Evolutionary conservation across 768 basidiomycete genomes (phyloP), one percentile per base, ranked within the genome.

Genomic region (Phaeotremella skinneri): DNA sequence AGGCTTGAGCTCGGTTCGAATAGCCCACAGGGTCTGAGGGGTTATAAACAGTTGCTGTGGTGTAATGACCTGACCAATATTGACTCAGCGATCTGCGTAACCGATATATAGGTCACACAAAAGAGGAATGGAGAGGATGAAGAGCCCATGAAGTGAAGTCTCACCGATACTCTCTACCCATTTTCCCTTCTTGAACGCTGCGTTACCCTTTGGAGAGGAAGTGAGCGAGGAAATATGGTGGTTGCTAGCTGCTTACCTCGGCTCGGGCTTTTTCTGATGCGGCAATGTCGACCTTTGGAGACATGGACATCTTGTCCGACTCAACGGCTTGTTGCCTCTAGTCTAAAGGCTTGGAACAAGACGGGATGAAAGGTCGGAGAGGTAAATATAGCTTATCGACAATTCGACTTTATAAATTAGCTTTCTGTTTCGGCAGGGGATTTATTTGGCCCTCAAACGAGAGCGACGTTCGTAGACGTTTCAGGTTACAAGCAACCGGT

Each of bases 1-100:
- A 93, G 26, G 91, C 90, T 32, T 90, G 88, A 2, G 91, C 89
- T 43, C 93, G 85, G 73, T 97, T 97, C 31, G 93, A 81, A 31
- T 87, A 85, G 63, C 86, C 88, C 0, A 89, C 87, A n/a, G 83
- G 80, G 68, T 94, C 89, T 0, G 73, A 79, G 0, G 81, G 79
- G 76, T 93, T 87, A 1, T 85, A 83, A 20, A 90, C 75, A 45
- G 88, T 84, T 2, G 93, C 92, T 0, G 84, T 79, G 30, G 89
- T 87, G 78, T 96, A 97, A 73, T 90, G 86, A 0, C 90, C 73
- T 76, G 50, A 29, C 21, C 7, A 21, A 43, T 32, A 25, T 9
- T 25, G 23, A 16, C 17, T 49, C 56, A 5, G 7, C n/a, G 9
- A 31, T 43, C 47, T 34, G 16, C n/a, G n/a, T n/a, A n/a, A n/a